Evolutionary conservation across 192 early-diverging fungal species (phyloP), one percentile per base, ranked within the genome.

Genomic region (Coemansia sp.): DNA sequence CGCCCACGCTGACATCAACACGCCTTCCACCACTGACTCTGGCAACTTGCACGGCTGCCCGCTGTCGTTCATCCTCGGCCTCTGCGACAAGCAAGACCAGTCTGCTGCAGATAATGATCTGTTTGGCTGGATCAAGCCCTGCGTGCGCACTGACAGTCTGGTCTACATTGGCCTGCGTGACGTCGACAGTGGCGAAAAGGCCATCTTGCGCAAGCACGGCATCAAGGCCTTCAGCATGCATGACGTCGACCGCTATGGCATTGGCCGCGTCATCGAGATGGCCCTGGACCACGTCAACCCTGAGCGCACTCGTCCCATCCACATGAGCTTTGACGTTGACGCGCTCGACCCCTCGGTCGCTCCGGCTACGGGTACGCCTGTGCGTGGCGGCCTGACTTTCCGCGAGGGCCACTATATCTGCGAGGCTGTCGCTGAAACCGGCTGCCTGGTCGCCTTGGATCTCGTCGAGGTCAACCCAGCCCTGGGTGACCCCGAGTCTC

Each of bases 31-130:
- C 11, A 97, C 94, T 8, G 87, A 88, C 21, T 91, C 91, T 16
- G 96, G 96, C 28, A 97, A 98, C 81, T 86, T 98, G 57, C 96
- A 98, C 66, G 96, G 96, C 17, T 98, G 96, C 78, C 96, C 96
- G 39, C 80, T 97, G 38, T 90, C 94, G 7, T 98, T 95, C 77
- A 77, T 98, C 37, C 80, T 92, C 64, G 96, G 94, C 6, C 86
- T 97, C 43, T 88, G 90, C 52, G 87, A 84, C n/a, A 68, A 87
- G 44, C 40, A 42, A 13, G 40, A 42, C 14, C 40, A 42, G 10
- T 14, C 49, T 13, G 68, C 40, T 2, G 37, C 32, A 3, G 84
- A 74, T 44, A 11, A 61, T 11, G 65, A 28, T n/a, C 75, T 67
- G 50, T 96, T 95, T 66, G 72, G 75, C 30, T 98, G 96, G 96